These are phyloP conservation scores for Ustilago lituana DNA, from an alignment of 1,284 basidiomycete species.

Conservation along the genomic window DNA sequence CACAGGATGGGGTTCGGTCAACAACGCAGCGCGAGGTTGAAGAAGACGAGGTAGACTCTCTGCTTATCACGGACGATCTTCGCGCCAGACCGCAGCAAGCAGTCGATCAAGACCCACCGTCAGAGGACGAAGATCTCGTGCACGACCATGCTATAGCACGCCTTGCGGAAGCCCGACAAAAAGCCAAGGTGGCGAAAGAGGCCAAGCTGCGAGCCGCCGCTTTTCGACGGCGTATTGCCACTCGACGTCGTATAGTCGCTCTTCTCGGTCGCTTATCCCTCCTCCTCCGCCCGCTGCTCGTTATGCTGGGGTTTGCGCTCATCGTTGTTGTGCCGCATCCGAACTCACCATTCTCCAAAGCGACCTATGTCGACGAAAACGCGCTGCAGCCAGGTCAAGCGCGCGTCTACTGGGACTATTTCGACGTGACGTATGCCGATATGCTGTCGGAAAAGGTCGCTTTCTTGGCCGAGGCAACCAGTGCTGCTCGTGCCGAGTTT, in stretches of 20 bases:
- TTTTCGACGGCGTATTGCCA: slow-evolving; percentile 41
- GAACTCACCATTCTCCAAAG: slow-evolving; percentile 51
- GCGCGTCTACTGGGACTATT: slow-evolving; percentile 52
- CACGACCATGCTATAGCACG: slow-evolving; percentile 17
- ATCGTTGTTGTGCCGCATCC: slow-evolving; percentile 53
- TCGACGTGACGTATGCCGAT: slow-evolving; percentile 57
- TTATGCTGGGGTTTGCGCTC: slow-evolving; percentile 39
- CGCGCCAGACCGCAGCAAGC: not conserved
- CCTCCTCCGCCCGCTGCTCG: slow-evolving; percentile 19
- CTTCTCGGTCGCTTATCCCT: slow-evolving; percentile 21
- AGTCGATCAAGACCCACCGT: not conserved
- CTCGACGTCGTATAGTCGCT: slow-evolving; percentile 18
- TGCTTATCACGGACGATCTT: slow-evolving; percentile 13
- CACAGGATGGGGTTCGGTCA: not conserved
- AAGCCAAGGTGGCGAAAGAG: slow-evolving; percentile 19
- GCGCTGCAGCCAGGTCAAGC: slow-evolving; percentile 63
- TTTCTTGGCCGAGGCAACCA: slow-evolving; percentile 6
- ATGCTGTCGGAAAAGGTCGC: slow-evolving; percentile 45
- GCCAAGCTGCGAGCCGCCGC: slow-evolving; percentile 20
- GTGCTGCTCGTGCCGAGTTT: slow-evolving; percentile 41
- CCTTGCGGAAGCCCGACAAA: slow-evolving; percentile 11
- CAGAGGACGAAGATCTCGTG: not conserved
- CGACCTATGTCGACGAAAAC: slow-evolving; percentile 66
- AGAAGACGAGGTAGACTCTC: slow-evolving; percentile 29
- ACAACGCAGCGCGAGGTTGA: not conserved